Evolutionary conservation across 495 filamentous ascomycete genomes (phyloP).

Genomic region (Neurospora sp.): DNA sequence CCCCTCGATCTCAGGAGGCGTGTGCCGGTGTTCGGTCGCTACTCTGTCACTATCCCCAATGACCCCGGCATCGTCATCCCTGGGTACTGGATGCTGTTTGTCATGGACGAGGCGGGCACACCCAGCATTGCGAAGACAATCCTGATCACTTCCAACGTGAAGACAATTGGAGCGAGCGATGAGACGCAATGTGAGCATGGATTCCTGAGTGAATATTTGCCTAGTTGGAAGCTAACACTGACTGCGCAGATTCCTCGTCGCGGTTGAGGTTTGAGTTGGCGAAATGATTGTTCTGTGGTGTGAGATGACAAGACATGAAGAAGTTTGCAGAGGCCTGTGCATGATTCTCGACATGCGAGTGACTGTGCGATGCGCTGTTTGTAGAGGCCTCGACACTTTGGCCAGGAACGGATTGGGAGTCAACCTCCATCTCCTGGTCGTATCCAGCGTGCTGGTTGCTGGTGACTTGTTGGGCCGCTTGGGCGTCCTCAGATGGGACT

Average conservation of each 20-base stretch:
- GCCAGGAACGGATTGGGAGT: background rate
- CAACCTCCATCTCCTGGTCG: background rate
- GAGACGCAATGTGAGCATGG: background rate
- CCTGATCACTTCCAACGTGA: conserved; percentile 1
- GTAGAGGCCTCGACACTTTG: background rate
- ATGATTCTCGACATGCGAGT: background rate
- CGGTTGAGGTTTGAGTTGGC: background rate
- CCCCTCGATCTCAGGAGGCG: background rate
- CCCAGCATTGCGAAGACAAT: conserved; percentile 33
- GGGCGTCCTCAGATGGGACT: background rate
- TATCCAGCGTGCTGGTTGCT: background rate
- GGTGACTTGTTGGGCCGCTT: background rate
- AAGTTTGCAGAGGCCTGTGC: background rate
- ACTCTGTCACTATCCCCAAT: conserved; percentile 18
- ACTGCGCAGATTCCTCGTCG: background rate
- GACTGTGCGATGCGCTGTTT: background rate
- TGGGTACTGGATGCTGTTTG: conserved; percentile 52
- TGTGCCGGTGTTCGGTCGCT: background rate
- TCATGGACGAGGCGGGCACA: conserved; percentile 31
- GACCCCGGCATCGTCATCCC: conserved; percentile 44
- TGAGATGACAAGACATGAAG: background rate
- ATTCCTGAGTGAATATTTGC: background rate
- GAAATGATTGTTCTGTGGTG: background rate
- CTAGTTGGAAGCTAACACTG: background rate
- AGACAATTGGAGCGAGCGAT: background rate